Evolutionary conservation across 148 eudicot genomes (phyloP), one percentile per base, ranked within the genome.

Genomic region (Rhododendron vialii): DNA sequence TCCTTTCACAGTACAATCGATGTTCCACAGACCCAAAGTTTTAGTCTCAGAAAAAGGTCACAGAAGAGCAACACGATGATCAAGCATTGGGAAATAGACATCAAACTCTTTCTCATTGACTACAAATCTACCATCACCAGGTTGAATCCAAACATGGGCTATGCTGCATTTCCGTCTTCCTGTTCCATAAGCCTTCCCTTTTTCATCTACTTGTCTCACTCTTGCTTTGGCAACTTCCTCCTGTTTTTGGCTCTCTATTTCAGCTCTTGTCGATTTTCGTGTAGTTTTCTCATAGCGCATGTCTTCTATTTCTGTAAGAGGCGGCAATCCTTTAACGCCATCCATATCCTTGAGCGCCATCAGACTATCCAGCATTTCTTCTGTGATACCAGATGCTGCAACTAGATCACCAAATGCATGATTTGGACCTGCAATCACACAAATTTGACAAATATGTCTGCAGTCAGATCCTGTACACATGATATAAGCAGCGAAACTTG

Each of bases 161-260:
- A 95, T 91, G 84, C 99, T 95, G 79, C 98, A 95, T 89, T 96
- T 96, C 87, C 98, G 92, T 88, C 86, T 93, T 88, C 99, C 99
- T 30, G 98, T 95, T 53, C 98, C 99, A 89, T 96, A 96, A 83
- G 99, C 98, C 90, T 98, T 95, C 83, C 98, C 99, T 86, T 96
- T 92, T n/a, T 88, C 93, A 86, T 95, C 98, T 43, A 96, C 95
- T 87, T 89, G 80, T 86, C 95, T 89, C 47, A 96, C 98, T 50
- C 99, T 91, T 84, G 95, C 89, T 67, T 92, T 94, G 50, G 98
- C 97, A 83, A 90, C 91, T 86, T 94, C 98, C 88, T 95, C 98
- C 88, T 95, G 98, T 82, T 95, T 95, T 87, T 89, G 94, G 85
- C 92, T 92, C 89, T 96, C 99, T 87, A 95, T 88, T 74, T 95